Base-by-base conservation (phyloP, 371 early-diverging fungal species). In the Syncephalastrum contaminatum region DNA sequence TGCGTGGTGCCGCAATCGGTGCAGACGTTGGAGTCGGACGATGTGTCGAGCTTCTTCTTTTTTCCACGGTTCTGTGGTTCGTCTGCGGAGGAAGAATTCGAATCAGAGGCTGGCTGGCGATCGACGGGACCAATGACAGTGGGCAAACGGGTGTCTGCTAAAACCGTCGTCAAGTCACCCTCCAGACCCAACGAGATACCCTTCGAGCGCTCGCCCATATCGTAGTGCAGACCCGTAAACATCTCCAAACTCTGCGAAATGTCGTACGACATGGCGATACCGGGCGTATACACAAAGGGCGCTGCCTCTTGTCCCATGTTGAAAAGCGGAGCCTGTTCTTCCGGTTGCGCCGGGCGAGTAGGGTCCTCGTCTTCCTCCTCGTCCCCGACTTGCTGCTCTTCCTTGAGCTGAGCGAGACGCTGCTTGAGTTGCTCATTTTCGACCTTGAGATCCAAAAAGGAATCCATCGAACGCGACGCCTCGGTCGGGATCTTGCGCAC, bases 1-100 rank as follows among this genome's bases (percentile, higher is more conserved):
- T 84, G 82, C 0, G 87, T 88, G 16, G 86, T 88, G 16, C 82
- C 81, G 73, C 95, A 94, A 18, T 73, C 80, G 8, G 69, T 57
- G 42, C 67, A 62, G 54, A 72, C 61, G 24, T 42, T 49, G 39
- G n/a, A 10, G 5, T 30, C 36, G 10, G 36, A 5, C 36, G 36
- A 5, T 10, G 12, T 5, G 21, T 42, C 12, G 65, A 69, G 64
- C 62, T 64, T 70, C 56, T 63, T 58, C 5, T 25, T 58, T 8
- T 45, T 58, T 7, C 24, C 27, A 27, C 55, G 21, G 2, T 27
- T 46, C 13, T 42, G 58, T 4, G 40, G 18, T 36, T 42, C 56
- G 8, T n/a, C 36, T 12, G 5, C 36, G 8, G 36, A 30, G 36
- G 36, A 30, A 30, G 36, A 30, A 30, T 3, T 5, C 1, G 36